These are phyloP conservation scores for Cryoendolithus antarcticus DNA, from an alignment of 2,329 filamentous ascomycete genomes.

Conservation along the genomic window DNA sequence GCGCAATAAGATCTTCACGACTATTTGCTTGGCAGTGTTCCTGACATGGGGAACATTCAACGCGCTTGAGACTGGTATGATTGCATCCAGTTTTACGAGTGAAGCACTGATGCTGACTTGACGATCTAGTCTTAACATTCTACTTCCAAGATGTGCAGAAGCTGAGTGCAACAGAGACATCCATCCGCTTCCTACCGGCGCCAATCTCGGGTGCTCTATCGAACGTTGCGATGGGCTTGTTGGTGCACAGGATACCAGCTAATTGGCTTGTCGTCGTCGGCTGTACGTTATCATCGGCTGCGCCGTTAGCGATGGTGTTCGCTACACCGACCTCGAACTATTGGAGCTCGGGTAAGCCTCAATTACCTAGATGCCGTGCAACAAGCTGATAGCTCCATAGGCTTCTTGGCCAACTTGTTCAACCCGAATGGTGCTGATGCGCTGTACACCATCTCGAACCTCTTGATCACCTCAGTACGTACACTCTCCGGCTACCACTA, in stretches of 20 bases:
- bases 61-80: conserved; percentile 6
- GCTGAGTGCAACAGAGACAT: conserved; percentile 16
- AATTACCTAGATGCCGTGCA: no score
- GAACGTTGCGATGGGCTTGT: conserved; percentile 32
- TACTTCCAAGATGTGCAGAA: conserved; percentile 32
- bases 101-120: not conserved
- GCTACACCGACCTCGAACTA: conserved; percentile 4
- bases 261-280: conserved; percentile 13
- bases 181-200: conserved; percentile 30
- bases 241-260: conserved; percentile 10
- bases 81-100: not conserved
- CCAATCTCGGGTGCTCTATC: conserved; percentile 27
- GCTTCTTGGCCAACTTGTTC: conserved; percentile 3
- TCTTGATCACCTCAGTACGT: not conserved
- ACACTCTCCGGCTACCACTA: no score
- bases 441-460: conserved; percentile 1
- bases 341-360: not conserved
- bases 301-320: conserved; percentile 6
- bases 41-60: conserved; percentile 28
- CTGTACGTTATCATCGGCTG: conserved; percentile 4
- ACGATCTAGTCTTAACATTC: conserved; percentile 28
- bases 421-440: conserved; percentile 6
- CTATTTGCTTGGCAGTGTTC: conserved; percentile 37
- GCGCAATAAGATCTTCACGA: conserved; percentile 44
- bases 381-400: not conserved